These are phyloP conservation scores for Podaxis sp. DNA, from an alignment of 768 basidiomycete species.

Conservation along the genomic window DNA sequence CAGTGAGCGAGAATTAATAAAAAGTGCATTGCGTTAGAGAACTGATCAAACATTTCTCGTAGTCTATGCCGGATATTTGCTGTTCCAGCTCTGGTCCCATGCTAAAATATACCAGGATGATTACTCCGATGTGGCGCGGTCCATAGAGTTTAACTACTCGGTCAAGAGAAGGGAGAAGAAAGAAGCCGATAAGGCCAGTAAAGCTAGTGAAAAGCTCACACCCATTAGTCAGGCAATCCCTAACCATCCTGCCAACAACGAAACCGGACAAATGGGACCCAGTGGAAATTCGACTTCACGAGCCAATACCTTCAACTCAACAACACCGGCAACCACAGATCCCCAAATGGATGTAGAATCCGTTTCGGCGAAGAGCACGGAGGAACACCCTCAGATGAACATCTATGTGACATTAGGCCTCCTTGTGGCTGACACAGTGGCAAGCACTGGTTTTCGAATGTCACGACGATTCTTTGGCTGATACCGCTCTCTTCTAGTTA, in stretches of 20 bases:
- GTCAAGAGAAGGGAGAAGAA: constrained; percentile 18
- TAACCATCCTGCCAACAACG: not conserved
- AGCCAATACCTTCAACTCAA: not conserved
- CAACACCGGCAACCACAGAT: too few species aligned
- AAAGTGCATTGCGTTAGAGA: not conserved
- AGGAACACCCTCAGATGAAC: constrained; percentile 52
- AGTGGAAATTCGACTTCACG: not conserved
- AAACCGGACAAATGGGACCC: not conserved
- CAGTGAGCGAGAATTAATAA: constrained; percentile 38
- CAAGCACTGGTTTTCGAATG: constrained; percentile 35
- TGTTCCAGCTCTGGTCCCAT: constrained; percentile 79
- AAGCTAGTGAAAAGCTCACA: constrained; percentile 8
- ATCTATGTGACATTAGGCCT: constrained; percentile 48
- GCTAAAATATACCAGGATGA: constrained; percentile 60
- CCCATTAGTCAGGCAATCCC: not conserved
- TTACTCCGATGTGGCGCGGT: constrained; percentile 27
- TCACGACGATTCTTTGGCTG: not conserved
- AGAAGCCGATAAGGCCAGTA: constrained; percentile 12
- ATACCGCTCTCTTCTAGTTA: constrained; percentile 34
- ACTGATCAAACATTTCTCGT: constrained; percentile 25
- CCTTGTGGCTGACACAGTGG: constrained; percentile 58
- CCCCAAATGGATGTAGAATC: not conserved
- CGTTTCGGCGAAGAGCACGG: constrained; percentile 31
- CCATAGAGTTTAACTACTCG: constrained; percentile 32
- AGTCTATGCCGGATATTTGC: constrained; percentile 76